A percentile compares a stretch with the other conserved stretches of the same genome.
These are phyloP conservation scores for Schizochytrium sp. DNA, from an alignment of 108 stramenopile species.

Conservation along the genomic window DNA sequence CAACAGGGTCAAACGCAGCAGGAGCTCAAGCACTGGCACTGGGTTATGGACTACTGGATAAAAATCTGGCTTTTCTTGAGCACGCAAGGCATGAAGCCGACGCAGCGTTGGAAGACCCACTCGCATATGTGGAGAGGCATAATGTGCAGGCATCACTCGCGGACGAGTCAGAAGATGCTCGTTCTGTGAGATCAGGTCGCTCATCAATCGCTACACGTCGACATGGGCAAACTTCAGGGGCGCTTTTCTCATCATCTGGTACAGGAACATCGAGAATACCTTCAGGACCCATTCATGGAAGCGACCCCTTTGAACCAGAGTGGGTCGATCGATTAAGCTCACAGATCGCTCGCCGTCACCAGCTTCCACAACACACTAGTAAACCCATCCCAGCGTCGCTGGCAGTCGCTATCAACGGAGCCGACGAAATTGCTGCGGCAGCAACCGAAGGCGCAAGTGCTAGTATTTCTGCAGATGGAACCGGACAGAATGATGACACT, in stretches of 20 bases:
- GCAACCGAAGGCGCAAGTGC: neutral
- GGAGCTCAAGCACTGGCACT: neutral
- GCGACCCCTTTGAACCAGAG: conserved; percentile 20
- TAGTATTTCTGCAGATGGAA: neutral
- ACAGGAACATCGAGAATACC: neutral
- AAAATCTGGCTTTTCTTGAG: conserved; percentile 7
- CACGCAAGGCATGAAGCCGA: neutral
- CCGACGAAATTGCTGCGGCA: neutral
- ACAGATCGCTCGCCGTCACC: neutral
- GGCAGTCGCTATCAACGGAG: neutral
- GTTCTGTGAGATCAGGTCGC: neutral
- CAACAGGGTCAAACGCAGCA: neutral
- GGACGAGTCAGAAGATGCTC: conserved; percentile 14
- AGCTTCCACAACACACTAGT: neutral
- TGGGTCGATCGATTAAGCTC: neutral
- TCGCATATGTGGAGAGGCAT: conserved; percentile 1
- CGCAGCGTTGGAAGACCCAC: neutral
- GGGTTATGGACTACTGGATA: neutral
- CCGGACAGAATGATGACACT: neutral
- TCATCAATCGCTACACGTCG: conserved; percentile 21
- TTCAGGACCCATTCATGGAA: neutral
- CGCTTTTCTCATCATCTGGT: neutral
- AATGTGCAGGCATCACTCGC: neutral
- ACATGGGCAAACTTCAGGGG: neutral
- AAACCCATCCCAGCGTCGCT: neutral